Percentiles rank a stretch among this genome's conserved stretches.
Evolutionary conservation across 2,329 filamentous ascomycete species (phyloP).

Genomic region (Aspergillus fischeri): DNA sequence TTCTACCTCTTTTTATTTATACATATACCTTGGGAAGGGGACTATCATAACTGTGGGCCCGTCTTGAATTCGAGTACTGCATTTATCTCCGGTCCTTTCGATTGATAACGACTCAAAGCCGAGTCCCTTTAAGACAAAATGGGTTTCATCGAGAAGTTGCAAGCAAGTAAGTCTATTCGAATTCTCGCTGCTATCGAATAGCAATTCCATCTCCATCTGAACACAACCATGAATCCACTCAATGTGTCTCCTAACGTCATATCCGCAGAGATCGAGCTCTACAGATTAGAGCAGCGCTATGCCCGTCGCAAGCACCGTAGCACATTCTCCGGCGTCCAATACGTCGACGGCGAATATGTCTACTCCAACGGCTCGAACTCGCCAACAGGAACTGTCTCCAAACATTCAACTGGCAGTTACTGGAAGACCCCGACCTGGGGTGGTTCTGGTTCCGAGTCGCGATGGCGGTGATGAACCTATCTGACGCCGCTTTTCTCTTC

Average conservation of each 20-base stretch:
- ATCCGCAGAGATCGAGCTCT: slow-evolving; percentile 69
- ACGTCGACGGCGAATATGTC: slow-evolving; percentile 94
- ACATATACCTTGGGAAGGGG: neutral
- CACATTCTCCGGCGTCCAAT: slow-evolving; percentile 83
- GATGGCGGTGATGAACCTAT: slow-evolving; percentile 21
- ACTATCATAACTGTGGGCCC: neutral
- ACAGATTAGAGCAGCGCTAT: slow-evolving; percentile 93
- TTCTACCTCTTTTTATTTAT: neutral
- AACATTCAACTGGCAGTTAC: slow-evolving; percentile 34
- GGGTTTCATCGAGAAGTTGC: slow-evolving; percentile 49
- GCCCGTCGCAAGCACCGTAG: slow-evolving; percentile 85
- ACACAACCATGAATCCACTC: neutral
- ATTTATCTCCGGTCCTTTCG: neutral
- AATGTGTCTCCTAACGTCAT: slow-evolving; percentile 6
- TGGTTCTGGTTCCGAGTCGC: slow-evolving; percentile 25
- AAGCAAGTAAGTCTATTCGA: slow-evolving; percentile 42
- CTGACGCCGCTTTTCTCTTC: neutral
- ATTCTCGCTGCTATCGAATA: neutral
- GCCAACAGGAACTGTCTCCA: slow-evolving; percentile 36
- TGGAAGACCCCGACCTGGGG: slow-evolving; percentile 30
- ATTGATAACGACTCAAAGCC: neutral
- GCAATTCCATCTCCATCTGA: neutral
- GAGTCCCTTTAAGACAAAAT: slow-evolving; percentile 29
- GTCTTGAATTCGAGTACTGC: neutral
- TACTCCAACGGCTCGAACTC: slow-evolving; percentile 51